Conservation (phyloP, 768 basidiomycete species). For the Leccinum obscurum region DNA sequence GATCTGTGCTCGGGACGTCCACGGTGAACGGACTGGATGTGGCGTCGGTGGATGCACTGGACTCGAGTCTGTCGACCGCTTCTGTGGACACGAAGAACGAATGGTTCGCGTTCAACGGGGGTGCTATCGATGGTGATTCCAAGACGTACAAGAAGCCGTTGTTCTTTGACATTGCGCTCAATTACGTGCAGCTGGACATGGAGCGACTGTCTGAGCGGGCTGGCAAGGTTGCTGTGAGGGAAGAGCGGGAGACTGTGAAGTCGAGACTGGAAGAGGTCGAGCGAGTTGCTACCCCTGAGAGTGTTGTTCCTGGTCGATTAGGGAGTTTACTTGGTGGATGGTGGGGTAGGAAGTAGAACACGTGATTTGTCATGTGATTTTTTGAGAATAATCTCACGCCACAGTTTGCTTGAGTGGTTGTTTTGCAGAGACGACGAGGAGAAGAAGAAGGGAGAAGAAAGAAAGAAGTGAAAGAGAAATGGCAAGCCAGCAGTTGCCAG, state of each 20-base stretch:
- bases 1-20: slow-evolving; percentile 50
- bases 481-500: slow-evolving; percentile 27
- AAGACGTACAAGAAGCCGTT: slow-evolving; percentile 74
- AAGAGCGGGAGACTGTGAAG: slow-evolving; percentile 34
- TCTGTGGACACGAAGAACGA: slow-evolving; percentile 60
- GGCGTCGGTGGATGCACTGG: slow-evolving; percentile 46
- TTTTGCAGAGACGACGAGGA: slow-evolving; percentile 22
- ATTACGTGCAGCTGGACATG: slow-evolving; percentile 88
- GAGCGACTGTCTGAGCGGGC: slow-evolving; percentile 69
- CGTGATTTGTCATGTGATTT: slow-evolving; percentile 19
- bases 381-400: slow-evolving; percentile 24
- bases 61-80: slow-evolving; percentile 47
- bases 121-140: slow-evolving; percentile 44
- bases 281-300: slow-evolving; percentile 49
- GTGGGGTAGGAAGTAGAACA: slow-evolving; percentile 57
- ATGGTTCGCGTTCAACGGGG: slow-evolving; percentile 81
- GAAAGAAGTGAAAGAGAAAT: slow-evolving; percentile 7
- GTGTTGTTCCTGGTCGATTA: slow-evolving; percentile 42
- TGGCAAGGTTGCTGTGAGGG: slow-evolving; percentile 47
- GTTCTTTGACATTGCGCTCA: slow-evolving; percentile 94
- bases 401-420: slow-evolving; percentile 8
- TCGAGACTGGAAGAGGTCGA: slow-evolving; percentile 58
- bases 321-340: slow-evolving; percentile 75
- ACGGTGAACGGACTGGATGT: slow-evolving; percentile 20
- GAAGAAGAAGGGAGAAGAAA: neutral